Percentiles rank a stretch among this genome's conserved stretches.
These are phyloP conservation scores for Aspergillus latus DNA, from an alignment of 2,329 filamentous ascomycete genomes.

Conservation along the genomic window DNA sequence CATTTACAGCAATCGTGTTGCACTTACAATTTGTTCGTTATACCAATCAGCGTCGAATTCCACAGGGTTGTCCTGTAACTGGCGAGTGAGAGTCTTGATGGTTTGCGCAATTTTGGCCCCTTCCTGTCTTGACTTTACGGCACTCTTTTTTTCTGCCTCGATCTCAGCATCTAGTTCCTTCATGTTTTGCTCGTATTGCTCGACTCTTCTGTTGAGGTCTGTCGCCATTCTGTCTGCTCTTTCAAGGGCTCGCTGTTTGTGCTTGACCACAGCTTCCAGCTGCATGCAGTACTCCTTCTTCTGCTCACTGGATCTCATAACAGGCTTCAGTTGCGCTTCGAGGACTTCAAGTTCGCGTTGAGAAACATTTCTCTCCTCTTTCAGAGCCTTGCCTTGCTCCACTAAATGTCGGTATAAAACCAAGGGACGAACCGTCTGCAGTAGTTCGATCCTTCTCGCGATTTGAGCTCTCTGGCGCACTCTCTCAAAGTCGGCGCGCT, in stretches of 20 bases:
- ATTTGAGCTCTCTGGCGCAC: conserved; percentile 73
- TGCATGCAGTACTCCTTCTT: conserved; percentile 65
- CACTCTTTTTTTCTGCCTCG: conserved; percentile 53
- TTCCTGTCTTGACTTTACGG: conserved; percentile 54
- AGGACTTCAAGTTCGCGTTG: conserved; percentile 60
- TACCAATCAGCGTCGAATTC: conserved; percentile 69
- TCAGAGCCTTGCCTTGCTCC: conserved; percentile 52
- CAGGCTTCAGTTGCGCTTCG: conserved; percentile 63
- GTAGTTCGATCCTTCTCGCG: conserved; percentile 61
- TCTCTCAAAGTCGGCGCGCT: conserved; percentile 80
- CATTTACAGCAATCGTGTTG: not conserved
- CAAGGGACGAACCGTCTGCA: conserved; percentile 66
- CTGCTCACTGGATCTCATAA: conserved; percentile 64
- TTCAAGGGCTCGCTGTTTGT: conserved; percentile 56
- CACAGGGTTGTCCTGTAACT: conserved; percentile 60
- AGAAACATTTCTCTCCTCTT: conserved; percentile 55
- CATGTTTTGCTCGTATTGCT: conserved; percentile 39
- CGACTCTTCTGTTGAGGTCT: conserved; percentile 43
- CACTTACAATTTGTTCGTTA: conserved; percentile 70
- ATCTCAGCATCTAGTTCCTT: conserved; percentile 42
- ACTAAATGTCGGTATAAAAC: conserved; percentile 63
- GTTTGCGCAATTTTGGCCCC: conserved; percentile 52
- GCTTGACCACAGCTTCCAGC: conserved; percentile 57
- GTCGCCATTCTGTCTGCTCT: conserved; percentile 53
- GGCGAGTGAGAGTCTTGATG: conserved; percentile 64